These are phyloP conservation scores for Pouteria glomerata DNA, from an alignment of 148 eudicot species.

Conservation along the genomic window DNA sequence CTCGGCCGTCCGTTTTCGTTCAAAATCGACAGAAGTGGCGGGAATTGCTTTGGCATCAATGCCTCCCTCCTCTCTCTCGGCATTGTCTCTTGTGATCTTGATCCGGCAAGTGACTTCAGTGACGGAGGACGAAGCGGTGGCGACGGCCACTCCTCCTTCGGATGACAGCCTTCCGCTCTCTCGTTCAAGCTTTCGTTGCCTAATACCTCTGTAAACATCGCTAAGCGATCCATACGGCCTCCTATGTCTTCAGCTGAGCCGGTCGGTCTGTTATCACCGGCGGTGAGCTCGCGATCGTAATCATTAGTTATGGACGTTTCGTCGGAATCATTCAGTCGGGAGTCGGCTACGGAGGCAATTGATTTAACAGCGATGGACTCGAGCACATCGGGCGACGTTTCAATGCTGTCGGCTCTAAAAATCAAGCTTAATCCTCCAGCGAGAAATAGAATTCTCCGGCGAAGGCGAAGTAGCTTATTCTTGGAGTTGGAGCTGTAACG, in stretches of 20 bases:
- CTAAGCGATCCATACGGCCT: neutral
- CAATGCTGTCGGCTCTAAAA: neutral
- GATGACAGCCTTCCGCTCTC: neutral
- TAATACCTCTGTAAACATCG: neutral
- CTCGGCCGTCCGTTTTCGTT: conserved; percentile 24
- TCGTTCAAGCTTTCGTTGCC: conserved; percentile 2
- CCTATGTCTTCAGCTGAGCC: neutral
- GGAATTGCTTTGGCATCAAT: conserved; percentile 7
- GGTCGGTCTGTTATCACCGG: neutral
- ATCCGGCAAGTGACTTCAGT: neutral
- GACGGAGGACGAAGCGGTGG: no score
- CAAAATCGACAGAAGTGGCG: conserved; percentile 24
- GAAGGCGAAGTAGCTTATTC: no score
- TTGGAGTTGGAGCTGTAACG: no score
- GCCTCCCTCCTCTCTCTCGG: conserved; percentile 10
- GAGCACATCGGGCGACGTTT: neutral
- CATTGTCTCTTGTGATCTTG: neutral
- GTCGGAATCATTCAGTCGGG: no score
- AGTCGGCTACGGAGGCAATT: neutral
- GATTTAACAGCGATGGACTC: neutral
- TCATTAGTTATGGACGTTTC: neutral
- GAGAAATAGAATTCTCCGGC: no score
- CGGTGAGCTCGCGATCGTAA: neutral
- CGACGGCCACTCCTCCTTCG: neutral
- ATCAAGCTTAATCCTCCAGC: no score